Conservation (phyloP, 129 eudicot species). For the Helianthus annuus region DNA sequence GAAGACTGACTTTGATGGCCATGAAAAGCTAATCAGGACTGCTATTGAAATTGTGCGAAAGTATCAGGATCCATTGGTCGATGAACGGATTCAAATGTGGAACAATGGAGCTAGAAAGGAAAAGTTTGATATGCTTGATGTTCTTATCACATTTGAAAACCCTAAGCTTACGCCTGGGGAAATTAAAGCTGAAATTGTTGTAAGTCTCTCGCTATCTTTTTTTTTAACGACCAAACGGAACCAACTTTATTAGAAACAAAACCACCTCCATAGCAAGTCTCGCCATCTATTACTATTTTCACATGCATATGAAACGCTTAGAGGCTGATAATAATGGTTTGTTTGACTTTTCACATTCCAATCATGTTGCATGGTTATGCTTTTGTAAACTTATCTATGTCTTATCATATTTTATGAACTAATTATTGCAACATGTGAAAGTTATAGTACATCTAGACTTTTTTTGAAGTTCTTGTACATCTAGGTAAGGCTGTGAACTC, state of each 20-base stretch:
- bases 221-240: too few relatives aligned
- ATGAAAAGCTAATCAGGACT: constrained; percentile 11
- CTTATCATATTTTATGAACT: too few relatives aligned
- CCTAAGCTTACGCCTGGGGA: constrained; percentile 23
- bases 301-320: not conserved
- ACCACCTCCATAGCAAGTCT: not conserved
- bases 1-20: constrained; percentile 32
- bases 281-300: not conserved
- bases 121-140: constrained; percentile 28
- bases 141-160: constrained; percentile 19
- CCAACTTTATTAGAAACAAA: too few relatives aligned
- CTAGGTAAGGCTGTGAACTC: too few relatives aligned
- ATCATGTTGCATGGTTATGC: too few relatives aligned
- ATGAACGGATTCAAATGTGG: constrained; percentile 26
- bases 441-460: too few relatives aligned
- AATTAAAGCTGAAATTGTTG: constrained; percentile 21
- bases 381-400: too few relatives aligned
- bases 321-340: not conserved
- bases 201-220: not conserved
- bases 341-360: too few relatives aligned
- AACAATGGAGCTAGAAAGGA: constrained; percentile 10
- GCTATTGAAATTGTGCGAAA: constrained; percentile 8
- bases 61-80: constrained; percentile 27
- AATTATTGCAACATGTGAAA: too few relatives aligned
- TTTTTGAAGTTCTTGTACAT: too few relatives aligned